Base-by-base conservation (phyloP, 2,329 filamentous ascomycete genomes). In the Colletotrichum theobromicola region DNA sequence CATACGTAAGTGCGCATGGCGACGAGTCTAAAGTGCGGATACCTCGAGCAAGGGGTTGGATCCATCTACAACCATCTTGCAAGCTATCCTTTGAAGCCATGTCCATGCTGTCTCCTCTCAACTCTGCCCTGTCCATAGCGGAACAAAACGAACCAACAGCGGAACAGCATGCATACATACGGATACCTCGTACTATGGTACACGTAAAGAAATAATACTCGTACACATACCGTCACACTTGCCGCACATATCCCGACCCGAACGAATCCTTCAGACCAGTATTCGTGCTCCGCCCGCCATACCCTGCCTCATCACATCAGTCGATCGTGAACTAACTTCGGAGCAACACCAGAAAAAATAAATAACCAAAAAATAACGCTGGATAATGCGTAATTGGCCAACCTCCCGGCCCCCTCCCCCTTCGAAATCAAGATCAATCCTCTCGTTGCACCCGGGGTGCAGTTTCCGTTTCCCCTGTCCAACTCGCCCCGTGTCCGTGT, bases 1-100 rank as follows among this genome's bases (percentile, higher is more conserved):
- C 60, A 71, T 71, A 74, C 71, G 71, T 61, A 74, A 74, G 67
- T 57, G 46, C 32, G 67, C 57, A 74, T 58, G 42, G 46, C 55
- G 16, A 62, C 16, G 57, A 74, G 72, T 72, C 57, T 72, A 72
- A 72, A 72, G 72, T 67, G 62, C 72, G 68, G 68, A 72, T 72
- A 70, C 72, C 68, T 50, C 37, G 26, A 55, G 24, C 62, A 42
- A 65, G 61, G 67, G 61, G 42, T 21, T 16, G 46, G 72, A 50
- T 67, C 72, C 72, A 72, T 63, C 55, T 16, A 32, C 15, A 35
- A 58, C 16, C 42, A n/a, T 61, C 37, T 50, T 67, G 15, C 34
- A 30, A 35, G 46, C 55, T 55, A 66, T 50, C 42, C 61, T 30
- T 65, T 42, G 35, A 21, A 30, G 55, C 64, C 64, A 67, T 67